A percentile compares a stretch with the other conserved stretches of the same genome.
These are phyloP conservation scores for Candida caryicola DNA, from an alignment of 805 yeast species.

Conservation along the genomic window DNA sequence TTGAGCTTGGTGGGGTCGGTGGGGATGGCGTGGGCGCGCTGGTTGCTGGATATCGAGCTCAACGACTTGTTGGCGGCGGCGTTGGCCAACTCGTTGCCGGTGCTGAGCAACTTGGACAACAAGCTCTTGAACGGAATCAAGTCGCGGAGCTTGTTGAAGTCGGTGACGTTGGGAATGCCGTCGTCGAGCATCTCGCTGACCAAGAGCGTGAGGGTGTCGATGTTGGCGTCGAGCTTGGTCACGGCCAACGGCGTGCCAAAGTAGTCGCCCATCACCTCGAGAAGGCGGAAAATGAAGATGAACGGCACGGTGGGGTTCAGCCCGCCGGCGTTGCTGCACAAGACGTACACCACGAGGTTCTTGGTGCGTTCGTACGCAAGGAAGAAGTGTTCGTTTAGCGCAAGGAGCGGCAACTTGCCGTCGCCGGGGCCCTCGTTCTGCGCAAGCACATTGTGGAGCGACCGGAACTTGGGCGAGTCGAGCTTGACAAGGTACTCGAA, in stretches of 20 bases:
- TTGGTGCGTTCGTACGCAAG: conserved; percentile 22
- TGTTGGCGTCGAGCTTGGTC: conserved; percentile 61
- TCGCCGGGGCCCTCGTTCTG: conserved; percentile 1
- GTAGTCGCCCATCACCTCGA: conserved; percentile 54
- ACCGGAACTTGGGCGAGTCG: conserved; percentile 31
- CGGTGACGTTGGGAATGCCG: conserved; percentile 71
- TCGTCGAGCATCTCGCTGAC: conserved; percentile 77
- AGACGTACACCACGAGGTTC: conserved; percentile 25
- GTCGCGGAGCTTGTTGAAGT: conserved; percentile 66
- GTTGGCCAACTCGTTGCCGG: conserved; percentile 34
- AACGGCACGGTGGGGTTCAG: conserved; percentile 54
- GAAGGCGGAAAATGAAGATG: conserved; percentile 49
- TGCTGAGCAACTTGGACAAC: conserved; percentile 48
- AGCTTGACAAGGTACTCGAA: conserved; percentile 34
- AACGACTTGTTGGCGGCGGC: conserved; percentile 20
- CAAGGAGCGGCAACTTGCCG: conserved; percentile 21
- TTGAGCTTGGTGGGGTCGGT: conserved; percentile 6
- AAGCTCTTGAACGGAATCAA: conserved; percentile 64
- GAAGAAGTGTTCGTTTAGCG: conserved; percentile 29
- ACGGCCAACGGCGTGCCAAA: conserved; percentile 55
- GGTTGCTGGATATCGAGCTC: conserved; percentile 14
- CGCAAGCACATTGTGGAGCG: conserved; percentile 19
- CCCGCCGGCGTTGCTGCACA: conserved; percentile 19
- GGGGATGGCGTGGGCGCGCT: background rate
- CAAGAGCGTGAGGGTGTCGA: conserved; percentile 66